Conservation (phyloP, 257 asterid genomes). For the Orobanche coerulescens region DNA sequence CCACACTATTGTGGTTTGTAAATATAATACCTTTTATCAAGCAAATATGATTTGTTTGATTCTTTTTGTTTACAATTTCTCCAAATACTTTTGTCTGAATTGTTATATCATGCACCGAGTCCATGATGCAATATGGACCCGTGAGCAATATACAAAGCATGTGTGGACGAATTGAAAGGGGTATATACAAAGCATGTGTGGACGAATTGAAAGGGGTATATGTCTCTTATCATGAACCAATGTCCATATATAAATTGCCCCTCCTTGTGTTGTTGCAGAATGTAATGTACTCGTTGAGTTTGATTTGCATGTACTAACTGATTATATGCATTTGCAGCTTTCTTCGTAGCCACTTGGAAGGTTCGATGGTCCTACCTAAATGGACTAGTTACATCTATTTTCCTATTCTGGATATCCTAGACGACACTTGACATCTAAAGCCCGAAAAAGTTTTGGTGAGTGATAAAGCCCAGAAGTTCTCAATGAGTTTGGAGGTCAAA, state of each 20-base stretch:
- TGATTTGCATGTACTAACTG: conserved; percentile 11
- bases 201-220: too few species aligned
- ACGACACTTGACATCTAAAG: neutral
- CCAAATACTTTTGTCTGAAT: neutral
- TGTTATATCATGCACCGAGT: too few species aligned
- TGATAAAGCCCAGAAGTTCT: conserved; percentile 15
- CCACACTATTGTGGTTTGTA: too few species aligned
- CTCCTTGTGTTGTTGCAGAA: too few species aligned
- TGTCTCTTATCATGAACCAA: too few species aligned
- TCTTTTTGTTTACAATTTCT: neutral
- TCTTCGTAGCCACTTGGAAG: conserved; percentile 27
- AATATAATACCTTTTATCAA: too few species aligned
- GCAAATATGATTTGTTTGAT: neutral
- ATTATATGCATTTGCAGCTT: conserved; percentile 29
- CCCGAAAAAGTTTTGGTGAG: conserved; percentile 16
- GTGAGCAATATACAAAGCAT: too few species aligned
- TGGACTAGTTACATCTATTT: conserved; percentile 28
- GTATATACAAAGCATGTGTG: too few species aligned
- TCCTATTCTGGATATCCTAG: conserved; percentile 23
- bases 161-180: too few species aligned
- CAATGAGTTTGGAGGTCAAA: conserved; percentile 36
- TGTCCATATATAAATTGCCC: too few species aligned
- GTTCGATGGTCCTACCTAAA: conserved; percentile 24
- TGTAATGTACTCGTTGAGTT: neutral
- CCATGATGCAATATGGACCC: too few species aligned